Conservation (phyloP, 768 basidiomycete species). For the Collybia sordida region DNA sequence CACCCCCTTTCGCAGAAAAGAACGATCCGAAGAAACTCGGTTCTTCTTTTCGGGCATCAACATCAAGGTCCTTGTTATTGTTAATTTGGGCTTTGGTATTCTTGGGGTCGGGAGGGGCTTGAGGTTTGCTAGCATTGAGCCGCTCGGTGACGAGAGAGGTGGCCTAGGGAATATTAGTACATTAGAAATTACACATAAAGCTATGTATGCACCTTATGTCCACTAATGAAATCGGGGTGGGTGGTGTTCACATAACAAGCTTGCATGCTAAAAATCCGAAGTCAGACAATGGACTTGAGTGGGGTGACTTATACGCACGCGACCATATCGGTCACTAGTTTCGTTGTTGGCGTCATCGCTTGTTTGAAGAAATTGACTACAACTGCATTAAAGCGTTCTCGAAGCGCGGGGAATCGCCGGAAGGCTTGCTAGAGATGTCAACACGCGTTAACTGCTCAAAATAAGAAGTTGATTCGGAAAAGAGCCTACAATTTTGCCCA, state of each 20-base stretch:
- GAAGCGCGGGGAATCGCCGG: constrained; percentile 93
- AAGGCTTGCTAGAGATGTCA: constrained; percentile 74
- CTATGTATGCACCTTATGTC: constrained; percentile 66
- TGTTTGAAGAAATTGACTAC: constrained; percentile 98
- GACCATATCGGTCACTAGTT: constrained; percentile 92
- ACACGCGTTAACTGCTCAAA: too few species aligned
- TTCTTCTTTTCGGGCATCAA: constrained; percentile 87
- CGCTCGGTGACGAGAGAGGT: constrained; percentile 86
- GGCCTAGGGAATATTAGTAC: constrained; percentile 47
- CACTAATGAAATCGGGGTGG: constrained; percentile 97
- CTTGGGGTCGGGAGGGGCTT: constrained; percentile 64
- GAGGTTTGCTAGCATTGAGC: constrained; percentile 71
- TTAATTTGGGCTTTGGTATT: constrained; percentile 65
- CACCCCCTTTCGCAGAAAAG: constrained; percentile 69
- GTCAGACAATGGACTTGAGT: background rate
- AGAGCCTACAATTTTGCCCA: constrained; percentile 79
- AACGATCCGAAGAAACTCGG: constrained; percentile 94
- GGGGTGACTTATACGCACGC: constrained; percentile 50
- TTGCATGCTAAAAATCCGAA: constrained; percentile 70
- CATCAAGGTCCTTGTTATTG: constrained; percentile 93
- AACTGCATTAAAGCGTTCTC: constrained; percentile 92
- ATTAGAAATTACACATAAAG: constrained; percentile 6
- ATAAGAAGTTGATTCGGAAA: too few species aligned
- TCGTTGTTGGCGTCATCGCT: constrained; percentile 91
- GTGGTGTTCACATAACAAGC: constrained; percentile 99